These are phyloP conservation scores for Vitis rupestris DNA, from an alignment of 164 flowering plant genomes.

Conservation along the genomic window DNA sequence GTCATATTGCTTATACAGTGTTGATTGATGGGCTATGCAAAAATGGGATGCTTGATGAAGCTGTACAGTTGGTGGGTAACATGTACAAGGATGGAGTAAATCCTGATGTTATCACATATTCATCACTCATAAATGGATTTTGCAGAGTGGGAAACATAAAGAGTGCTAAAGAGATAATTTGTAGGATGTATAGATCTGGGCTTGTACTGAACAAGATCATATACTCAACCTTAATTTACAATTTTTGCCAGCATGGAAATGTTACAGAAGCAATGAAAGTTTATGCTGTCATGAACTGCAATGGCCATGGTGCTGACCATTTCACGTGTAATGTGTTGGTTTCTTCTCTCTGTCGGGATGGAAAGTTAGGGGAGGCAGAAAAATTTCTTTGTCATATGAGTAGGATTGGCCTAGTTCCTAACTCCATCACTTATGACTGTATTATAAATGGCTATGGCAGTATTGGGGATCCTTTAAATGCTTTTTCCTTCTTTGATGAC, in stretches of 20 bases:
- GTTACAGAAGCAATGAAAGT: conserved; percentile 47
- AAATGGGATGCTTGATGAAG: conserved; percentile 46
- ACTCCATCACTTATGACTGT: conserved; percentile 53
- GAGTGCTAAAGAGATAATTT: conserved; percentile 51
- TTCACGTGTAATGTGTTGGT: conserved; percentile 57
- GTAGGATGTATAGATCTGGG: conserved; percentile 60
- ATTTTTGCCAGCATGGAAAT: conserved; percentile 54
- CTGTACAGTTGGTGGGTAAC: conserved; percentile 39
- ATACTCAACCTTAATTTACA: conserved; percentile 54
- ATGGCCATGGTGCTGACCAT: conserved; percentile 41
- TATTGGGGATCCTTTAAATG: conserved; percentile 52
- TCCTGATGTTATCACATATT: conserved; percentile 74
- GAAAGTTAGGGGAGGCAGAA: conserved; percentile 59
- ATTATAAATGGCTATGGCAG: conserved; percentile 63
- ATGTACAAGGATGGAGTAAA: conserved; percentile 46
- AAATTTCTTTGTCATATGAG: conserved; percentile 59
- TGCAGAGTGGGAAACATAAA: conserved; percentile 46
- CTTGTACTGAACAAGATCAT: conserved; percentile 48
- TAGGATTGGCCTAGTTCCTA: conserved; percentile 46
- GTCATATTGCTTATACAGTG: conserved; percentile 44
- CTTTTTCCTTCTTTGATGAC: conserved; percentile 59
- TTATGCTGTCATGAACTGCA: conserved; percentile 41
- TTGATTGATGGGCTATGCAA: conserved; percentile 70
- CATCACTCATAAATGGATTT: conserved; percentile 71
- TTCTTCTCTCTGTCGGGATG: conserved; percentile 53